phyloP scores from a whole-genome alignment of 495 filamentous ascomycete genomes.

The Neurospora sp. region DNA sequence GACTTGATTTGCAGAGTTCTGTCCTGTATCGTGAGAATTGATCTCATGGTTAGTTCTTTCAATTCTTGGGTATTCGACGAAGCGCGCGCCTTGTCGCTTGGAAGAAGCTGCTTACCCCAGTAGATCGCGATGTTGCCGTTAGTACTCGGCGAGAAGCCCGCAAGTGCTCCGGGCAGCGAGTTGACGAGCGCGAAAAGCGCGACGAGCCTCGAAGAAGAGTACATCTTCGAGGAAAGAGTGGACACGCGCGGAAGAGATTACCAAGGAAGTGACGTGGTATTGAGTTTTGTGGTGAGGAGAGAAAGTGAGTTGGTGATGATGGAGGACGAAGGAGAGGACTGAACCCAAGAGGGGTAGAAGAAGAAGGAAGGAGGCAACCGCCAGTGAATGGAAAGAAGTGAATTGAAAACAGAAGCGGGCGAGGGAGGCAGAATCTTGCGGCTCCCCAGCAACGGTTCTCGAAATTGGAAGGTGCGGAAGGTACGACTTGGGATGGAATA shows the following conservation, averaged over 20 bases:
- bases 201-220: background rate
- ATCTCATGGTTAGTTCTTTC: background rate
- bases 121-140: conserved; percentile 56
- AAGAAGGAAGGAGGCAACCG: background rate
- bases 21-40: conserved; percentile 29
- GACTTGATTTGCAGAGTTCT: conserved; percentile 33
- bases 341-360: background rate
- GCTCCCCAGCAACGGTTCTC: background rate
- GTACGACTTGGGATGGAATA: background rate
- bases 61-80: background rate
- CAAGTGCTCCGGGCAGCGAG: conserved; percentile 6
- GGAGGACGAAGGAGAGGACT: background rate
- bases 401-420: background rate
- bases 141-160: conserved; percentile 39
- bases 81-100: background rate
- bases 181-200: conserved; percentile 6
- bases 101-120: conserved; percentile 36
- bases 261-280: background rate
- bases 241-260: background rate
- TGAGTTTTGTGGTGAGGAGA: background rate
- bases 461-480: background rate
- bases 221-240: background rate
- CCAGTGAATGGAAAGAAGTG: background rate
- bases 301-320: background rate
- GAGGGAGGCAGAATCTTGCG: background rate